Percentiles rank a stretch among this genome's conserved stretches.
phyloP scores from a whole-genome alignment of 345 rosid species.

The Trapa bicornis region DNA sequence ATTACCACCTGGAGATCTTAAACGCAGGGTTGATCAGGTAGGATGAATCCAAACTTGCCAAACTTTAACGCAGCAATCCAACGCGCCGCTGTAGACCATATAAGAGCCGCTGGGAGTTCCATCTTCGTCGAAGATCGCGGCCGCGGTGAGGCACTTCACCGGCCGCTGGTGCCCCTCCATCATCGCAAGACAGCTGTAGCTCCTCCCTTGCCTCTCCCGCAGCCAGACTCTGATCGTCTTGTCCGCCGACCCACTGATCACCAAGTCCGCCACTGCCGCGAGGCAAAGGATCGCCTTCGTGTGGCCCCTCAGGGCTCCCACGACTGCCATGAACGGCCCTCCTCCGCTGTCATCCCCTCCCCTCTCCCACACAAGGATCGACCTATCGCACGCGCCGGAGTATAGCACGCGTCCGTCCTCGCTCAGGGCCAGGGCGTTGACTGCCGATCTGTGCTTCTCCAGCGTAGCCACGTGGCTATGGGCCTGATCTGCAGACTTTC shows the following conservation, averaged over 20 bases:
- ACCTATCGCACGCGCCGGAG: conserved; percentile 72
- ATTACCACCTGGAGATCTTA: neutral
- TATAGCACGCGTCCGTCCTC: conserved; percentile 44
- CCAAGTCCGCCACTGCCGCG: conserved; percentile 33
- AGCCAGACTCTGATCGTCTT: conserved; percentile 52
- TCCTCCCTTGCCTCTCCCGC: conserved; percentile 21
- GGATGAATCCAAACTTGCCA: conserved; percentile 18
- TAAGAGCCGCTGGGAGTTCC: conserved; percentile 14
- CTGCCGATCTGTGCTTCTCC: conserved; percentile 52
- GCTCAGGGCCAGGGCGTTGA: conserved; percentile 60
- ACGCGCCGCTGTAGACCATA: conserved; percentile 54
- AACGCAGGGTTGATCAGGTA: neutral
- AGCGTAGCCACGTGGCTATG: conserved; percentile 34
- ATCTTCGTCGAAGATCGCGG: conserved; percentile 10
- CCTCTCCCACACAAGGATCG: conserved; percentile 65
- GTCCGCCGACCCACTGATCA: conserved; percentile 68
- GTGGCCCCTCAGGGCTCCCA: conserved; percentile 72
- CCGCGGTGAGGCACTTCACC: conserved; percentile 51
- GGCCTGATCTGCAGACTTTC: conserved; percentile 2
- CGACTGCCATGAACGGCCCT: conserved; percentile 26
- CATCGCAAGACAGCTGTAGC: conserved; percentile 40
- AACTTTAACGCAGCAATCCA: conserved; percentile 48
- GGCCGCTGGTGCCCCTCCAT: conserved; percentile 49
- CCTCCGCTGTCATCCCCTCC: conserved; percentile 12
- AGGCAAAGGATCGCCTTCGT: conserved; percentile 52